Base-by-base conservation (phyloP, 345 rosid genomes). In the Raphanus sativus region DNA sequence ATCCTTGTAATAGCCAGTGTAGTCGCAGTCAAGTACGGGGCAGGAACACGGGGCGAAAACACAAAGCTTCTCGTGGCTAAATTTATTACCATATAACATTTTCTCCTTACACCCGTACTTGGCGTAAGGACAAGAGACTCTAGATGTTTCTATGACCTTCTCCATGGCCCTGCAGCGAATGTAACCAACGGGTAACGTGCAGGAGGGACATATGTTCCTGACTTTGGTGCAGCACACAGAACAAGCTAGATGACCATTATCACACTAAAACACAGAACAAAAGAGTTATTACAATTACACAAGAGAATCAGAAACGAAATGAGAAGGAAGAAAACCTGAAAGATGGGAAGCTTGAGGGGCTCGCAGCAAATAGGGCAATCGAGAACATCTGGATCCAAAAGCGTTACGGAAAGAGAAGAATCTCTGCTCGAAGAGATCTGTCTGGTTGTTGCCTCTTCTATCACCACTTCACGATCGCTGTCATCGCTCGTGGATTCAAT, bases 181-280 rank as follows among this genome's bases (percentile, higher is more conserved):
- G 73, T 86, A 80, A 25, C 92, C 87, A 3, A 86, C 83, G 8
- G 86, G 87, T 76, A 70, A 56, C 10, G 84, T 65, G 77, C 92
- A 88, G 0, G 78, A 75, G 0, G 89, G 85, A n/a, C 92, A 90
- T 82, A 45, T 84, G 25, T 86, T 83, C 64, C 59, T 50, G 64
- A 86, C 67, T 76, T 86, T 81, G 25, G 3, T 11, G 82, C 92
- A 84, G 83, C 94, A 90, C 30, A 60, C 21, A 58, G 85, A 54
- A 79, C 92, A 90, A 29, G 89, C 87, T 34, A 84, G 42, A 65
- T 90, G 95, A 24, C 95, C 92, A 79, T 89, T 89, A 17, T 85
- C 88, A 80, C 93, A 90, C 93, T 90, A 24, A 56, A 28, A 79
- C 29, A 25, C 0, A 28, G 3, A 28, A 21, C 21, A 0, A 21